These are phyloP conservation scores for Phytophthora hibernalis DNA, from an alignment of 352 stramenopile species.

Conservation along the genomic window DNA sequence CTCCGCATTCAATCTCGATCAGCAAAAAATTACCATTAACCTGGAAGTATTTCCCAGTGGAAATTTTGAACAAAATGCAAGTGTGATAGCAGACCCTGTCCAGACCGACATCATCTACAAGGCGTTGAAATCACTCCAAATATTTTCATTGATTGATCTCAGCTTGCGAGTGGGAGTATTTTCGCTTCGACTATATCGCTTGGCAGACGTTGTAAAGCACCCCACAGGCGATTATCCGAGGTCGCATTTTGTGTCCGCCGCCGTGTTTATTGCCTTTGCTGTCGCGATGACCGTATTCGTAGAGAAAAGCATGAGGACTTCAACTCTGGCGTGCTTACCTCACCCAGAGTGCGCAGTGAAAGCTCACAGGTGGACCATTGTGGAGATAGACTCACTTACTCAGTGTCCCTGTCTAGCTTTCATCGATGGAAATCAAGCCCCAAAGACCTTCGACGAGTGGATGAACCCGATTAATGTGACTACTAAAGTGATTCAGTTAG, in stretches of 20 bases:
- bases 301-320: background rate
- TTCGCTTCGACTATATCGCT: background rate
- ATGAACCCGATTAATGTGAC: slow-evolving; percentile 31
- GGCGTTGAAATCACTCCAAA: slow-evolving; percentile 29
- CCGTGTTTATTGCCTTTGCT: background rate
- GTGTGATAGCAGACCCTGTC: slow-evolving; percentile 10
- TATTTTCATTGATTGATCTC: slow-evolving; percentile 25
- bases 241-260: background rate
- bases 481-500: slow-evolving; percentile 24
- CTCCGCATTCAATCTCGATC: slow-evolving; percentile 23
- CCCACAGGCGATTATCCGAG: background rate
- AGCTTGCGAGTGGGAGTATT: background rate
- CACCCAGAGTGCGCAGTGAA: slow-evolving; percentile 1
- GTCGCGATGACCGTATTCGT: background rate
- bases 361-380: background rate
- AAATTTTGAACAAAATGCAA: slow-evolving; percentile 7
- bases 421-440: slow-evolving; percentile 26
- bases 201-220: background rate
- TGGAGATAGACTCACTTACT: background rate
- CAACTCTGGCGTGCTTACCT: background rate
- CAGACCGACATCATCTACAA: slow-evolving; percentile 16
- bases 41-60: slow-evolving; percentile 2
- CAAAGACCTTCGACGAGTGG: slow-evolving; percentile 37
- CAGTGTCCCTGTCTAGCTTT: slow-evolving; percentile 13
- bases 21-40: slow-evolving; percentile 7